Percentiles rank a stretch among this genome's conserved stretches.
Evolutionary conservation across 1,139 yeast species (phyloP).

Genomic region (Debaryomyces udenii): DNA sequence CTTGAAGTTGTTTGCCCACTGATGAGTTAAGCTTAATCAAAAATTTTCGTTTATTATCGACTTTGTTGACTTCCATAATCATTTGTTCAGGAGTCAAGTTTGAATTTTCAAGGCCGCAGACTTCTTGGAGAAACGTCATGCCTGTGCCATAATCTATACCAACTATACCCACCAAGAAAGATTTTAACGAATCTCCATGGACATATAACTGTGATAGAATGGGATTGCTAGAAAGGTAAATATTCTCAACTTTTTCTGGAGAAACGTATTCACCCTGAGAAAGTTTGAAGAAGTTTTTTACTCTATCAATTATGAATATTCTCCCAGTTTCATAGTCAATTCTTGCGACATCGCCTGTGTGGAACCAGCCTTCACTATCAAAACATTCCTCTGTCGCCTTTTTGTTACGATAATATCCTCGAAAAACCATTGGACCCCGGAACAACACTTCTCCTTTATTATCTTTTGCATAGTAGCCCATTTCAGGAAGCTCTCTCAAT

Average conservation of each 20-base stretch:
- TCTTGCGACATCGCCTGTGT: slow-evolving; percentile 33
- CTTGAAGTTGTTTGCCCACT: slow-evolving; percentile 30
- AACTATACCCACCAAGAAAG: slow-evolving; percentile 64
- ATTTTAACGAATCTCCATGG: slow-evolving; percentile 64
- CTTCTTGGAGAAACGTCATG: slow-evolving; percentile 18
- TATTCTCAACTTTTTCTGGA: slow-evolving; percentile 46
- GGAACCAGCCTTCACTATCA: slow-evolving; percentile 41
- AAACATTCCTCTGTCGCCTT: slow-evolving; percentile 47
- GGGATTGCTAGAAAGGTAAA: slow-evolving; percentile 38
- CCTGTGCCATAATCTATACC: slow-evolving; percentile 48
- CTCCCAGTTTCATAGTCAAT: slow-evolving; percentile 26
- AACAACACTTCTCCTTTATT: slow-evolving; percentile 35
- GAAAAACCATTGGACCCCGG: slow-evolving; percentile 36
- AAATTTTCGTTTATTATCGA: slow-evolving; percentile 30
- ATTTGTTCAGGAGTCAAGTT: slow-evolving; percentile 27
- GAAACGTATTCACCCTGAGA: slow-evolving; percentile 49
- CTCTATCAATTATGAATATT: slow-evolving; percentile 41
- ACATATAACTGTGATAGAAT: slow-evolving; percentile 37
- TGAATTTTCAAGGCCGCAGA: slow-evolving; percentile 16
- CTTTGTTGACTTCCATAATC: slow-evolving; percentile 29
- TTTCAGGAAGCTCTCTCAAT: slow-evolving; percentile 29
- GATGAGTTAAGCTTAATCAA: slow-evolving; percentile 30
- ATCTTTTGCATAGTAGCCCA: slow-evolving; percentile 30
- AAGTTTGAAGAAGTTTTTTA: slow-evolving; percentile 46
- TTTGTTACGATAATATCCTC: slow-evolving; percentile 38